These are phyloP conservation scores for Irpex sp. DNA, from an alignment of 1,284 basidiomycete genomes.

Conservation along the genomic window DNA sequence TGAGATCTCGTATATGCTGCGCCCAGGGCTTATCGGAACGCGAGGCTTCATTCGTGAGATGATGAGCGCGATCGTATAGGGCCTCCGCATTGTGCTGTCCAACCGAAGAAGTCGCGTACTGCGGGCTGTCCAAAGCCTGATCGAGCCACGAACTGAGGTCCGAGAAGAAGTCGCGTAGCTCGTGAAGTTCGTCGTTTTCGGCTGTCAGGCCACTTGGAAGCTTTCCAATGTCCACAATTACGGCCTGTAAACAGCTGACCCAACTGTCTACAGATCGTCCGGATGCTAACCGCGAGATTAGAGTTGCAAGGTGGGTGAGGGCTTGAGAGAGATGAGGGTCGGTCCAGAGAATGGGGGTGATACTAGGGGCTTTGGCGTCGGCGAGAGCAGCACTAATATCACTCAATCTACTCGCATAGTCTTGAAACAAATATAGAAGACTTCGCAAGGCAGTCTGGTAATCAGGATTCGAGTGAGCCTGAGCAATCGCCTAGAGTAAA, in stretches of 20 bases:
- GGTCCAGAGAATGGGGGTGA: conserved; percentile 22
- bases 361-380: conserved; percentile 12
- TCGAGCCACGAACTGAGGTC: conserved; percentile 32
- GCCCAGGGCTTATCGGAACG: conserved; percentile 22
- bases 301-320: conserved; percentile 28
- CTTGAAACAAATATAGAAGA: conserved; percentile 33
- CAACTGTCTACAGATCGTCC: conserved; percentile 34
- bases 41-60: conserved; percentile 19
- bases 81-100: conserved; percentile 27
- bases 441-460: conserved; percentile 34
- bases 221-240: conserved; percentile 21
- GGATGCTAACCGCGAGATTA: conserved; percentile 39
- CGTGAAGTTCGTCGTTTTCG: conserved; percentile 5
- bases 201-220: conserved; percentile 17
- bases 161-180: conserved; percentile 26
- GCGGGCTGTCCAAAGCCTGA: conserved; percentile 29
- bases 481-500: conserved; percentile 29
- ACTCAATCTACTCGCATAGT: conserved; percentile 32
- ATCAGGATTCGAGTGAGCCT: conserved; percentile 33
- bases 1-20: conserved; percentile 24
- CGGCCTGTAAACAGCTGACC: conserved; percentile 20
- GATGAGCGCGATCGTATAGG: conserved; percentile 34
- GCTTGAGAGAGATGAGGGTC: conserved; percentile 27
- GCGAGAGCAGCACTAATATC: conserved; percentile 20
- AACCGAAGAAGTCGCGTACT: conserved; percentile 27